Percentiles rank a stretch among this genome's conserved stretches.
Conservation (phyloP, 305 asterid species). For the Fraxinus sp. region DNA sequence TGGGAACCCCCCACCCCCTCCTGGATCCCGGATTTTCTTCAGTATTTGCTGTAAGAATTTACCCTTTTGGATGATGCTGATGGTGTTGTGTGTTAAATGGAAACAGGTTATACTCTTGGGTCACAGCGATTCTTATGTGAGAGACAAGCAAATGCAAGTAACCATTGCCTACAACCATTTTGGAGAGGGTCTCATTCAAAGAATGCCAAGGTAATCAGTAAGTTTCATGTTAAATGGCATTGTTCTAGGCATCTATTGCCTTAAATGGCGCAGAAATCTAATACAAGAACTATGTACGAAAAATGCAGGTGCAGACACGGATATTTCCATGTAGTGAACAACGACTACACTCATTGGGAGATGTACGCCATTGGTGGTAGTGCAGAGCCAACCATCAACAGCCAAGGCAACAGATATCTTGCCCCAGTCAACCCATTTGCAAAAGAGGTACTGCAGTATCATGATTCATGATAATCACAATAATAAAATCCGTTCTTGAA, state of each 20-base stretch:
- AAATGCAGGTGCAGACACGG: constrained; percentile 88
- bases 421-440: constrained; percentile 79
- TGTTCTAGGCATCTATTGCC: not conserved
- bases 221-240: not conserved
- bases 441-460: constrained; percentile 62
- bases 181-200: constrained; percentile 90
- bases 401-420: constrained; percentile 90
- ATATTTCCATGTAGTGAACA: constrained; percentile 93
- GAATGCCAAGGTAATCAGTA: constrained; percentile 89
- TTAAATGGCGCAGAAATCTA: not conserved
- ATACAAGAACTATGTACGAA: not conserved
- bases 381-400: constrained; percentile 89
- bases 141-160: constrained; percentile 88
- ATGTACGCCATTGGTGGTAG: constrained; percentile 99
- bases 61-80: not conserved
- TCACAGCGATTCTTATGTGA: constrained; percentile 78
- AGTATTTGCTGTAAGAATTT: not conserved
- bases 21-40: not conserved
- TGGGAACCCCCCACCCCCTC: not conserved
- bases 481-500: not conserved
- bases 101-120: constrained; percentile 91
- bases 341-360: constrained; percentile 98
- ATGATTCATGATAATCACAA: not conserved
- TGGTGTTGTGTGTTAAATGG: not conserved
- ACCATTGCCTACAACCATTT: constrained; percentile 94